These are phyloP conservation scores for Arthrinium puccinioides DNA, from an alignment of 2,329 filamentous ascomycete species.

Conservation along the genomic window DNA sequence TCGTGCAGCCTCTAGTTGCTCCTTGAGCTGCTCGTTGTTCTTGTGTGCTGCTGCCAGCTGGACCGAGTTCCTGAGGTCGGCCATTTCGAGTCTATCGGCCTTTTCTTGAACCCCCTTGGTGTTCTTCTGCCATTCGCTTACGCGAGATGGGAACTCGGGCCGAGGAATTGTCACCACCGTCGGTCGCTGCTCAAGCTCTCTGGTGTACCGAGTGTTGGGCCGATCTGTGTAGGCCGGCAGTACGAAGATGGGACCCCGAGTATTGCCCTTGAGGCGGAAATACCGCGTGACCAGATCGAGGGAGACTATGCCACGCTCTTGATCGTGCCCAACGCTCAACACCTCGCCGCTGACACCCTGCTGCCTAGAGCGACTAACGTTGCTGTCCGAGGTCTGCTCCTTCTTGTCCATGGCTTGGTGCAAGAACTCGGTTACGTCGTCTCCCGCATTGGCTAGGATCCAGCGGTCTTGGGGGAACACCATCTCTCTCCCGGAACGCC, in stretches of 20 bases:
- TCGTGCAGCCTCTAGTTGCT: neutral
- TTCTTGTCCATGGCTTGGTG: constrained; percentile 38
- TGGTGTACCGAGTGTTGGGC: constrained; percentile 34
- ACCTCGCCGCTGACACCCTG: constrained; percentile 34
- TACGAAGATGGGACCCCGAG: constrained; percentile 42
- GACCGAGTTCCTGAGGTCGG: no score
- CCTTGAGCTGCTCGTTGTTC: constrained; percentile 3
- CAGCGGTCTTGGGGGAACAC: constrained; percentile 48
- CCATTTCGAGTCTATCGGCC: no score
- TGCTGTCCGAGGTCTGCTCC: constrained; percentile 32
- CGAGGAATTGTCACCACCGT: constrained; percentile 23
- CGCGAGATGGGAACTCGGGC: constrained; percentile 9
- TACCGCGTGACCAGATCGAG: constrained; percentile 44
- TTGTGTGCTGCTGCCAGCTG: neutral
- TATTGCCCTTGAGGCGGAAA: constrained; percentile 40
- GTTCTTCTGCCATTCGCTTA: constrained; percentile 15
- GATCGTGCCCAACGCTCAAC: constrained; percentile 21
- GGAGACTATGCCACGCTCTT: constrained; percentile 37
- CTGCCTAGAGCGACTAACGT: constrained; percentile 24
- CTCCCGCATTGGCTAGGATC: constrained; percentile 46
- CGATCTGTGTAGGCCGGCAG: constrained; percentile 42
- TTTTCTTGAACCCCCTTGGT: constrained; percentile 3
- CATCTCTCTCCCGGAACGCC: constrained; percentile 45
- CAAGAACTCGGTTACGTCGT: constrained; percentile 40
- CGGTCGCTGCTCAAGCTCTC: constrained; percentile 36